Conservation (phyloP, 1,284 basidiomycete genomes). For the Ceratobasidium sp. region DNA sequence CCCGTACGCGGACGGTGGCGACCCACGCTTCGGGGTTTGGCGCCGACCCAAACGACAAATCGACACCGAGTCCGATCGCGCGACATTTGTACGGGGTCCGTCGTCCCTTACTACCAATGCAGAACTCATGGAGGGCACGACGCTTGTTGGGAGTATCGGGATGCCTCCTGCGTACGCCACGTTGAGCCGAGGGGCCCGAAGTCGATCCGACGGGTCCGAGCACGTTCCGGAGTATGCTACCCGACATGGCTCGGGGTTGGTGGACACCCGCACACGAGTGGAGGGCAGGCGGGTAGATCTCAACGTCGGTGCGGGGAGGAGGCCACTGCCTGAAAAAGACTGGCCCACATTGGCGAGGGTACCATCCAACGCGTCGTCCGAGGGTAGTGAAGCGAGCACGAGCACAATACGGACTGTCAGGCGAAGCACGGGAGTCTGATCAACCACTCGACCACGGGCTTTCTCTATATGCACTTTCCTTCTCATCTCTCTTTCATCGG, state of each 20-base stretch:
- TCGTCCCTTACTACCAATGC: neutral
- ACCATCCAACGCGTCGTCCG: slow-evolving; percentile 15
- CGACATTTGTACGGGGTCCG: neutral
- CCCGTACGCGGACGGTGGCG: slow-evolving; percentile 24
- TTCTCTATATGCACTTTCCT: slow-evolving; percentile 6
- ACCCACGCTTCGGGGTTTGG: slow-evolving; percentile 30
- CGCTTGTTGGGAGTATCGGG: slow-evolving; percentile 9
- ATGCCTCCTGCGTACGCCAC: slow-evolving; percentile 20
- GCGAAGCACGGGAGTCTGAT: slow-evolving; percentile 11
- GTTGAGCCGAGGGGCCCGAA: neutral
- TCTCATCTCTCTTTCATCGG: slow-evolving; percentile 10
- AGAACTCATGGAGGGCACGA: slow-evolving; percentile 25
- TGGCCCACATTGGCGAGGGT: neutral
- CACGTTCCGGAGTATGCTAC: neutral
- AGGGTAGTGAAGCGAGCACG: slow-evolving; percentile 26
- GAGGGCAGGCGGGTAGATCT: slow-evolving; percentile 11
- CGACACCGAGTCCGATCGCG: slow-evolving; percentile 3
- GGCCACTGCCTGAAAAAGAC: slow-evolving; percentile 23
- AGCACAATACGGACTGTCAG: slow-evolving; percentile 14
- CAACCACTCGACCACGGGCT: neutral
- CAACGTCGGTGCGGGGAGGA: neutral
- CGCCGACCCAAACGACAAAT: slow-evolving; percentile 10
- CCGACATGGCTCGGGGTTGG: neutral
- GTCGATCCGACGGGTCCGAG: slow-evolving; percentile 1
- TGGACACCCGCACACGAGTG: neutral